A percentile compares a stretch with the other conserved stretches of the same genome.
Conservation (phyloP, 1,284 basidiomycete species). For the Anthracocystis panici-leucophaei region DNA sequence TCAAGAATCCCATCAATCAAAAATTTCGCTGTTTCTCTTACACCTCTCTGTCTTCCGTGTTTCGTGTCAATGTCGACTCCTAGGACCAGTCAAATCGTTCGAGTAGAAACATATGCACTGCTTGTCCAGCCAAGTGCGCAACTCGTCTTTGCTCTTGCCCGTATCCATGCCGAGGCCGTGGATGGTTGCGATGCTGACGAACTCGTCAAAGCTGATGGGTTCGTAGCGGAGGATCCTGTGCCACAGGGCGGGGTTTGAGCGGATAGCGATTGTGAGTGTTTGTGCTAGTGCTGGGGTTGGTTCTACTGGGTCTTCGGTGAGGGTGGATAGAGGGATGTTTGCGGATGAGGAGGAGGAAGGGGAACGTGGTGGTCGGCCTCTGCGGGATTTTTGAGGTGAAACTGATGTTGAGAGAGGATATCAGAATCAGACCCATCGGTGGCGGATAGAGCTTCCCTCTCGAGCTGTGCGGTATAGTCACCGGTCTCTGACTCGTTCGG, state of each 20-base stretch:
- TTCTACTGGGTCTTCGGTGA: slow-evolving; percentile 7
- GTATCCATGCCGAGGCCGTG: slow-evolving; percentile 22
- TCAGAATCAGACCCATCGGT: slow-evolving; percentile 18
- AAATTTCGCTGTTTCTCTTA: no score
- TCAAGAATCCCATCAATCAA: neutral
- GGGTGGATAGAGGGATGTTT: slow-evolving; percentile 20
- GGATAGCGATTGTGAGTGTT: slow-evolving; percentile 30
- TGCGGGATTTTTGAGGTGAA: slow-evolving; percentile 6
- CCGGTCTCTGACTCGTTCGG: slow-evolving; percentile 8
- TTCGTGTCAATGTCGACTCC: slow-evolving; percentile 25
- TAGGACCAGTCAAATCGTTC: slow-evolving; percentile 25
- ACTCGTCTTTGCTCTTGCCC: slow-evolving; percentile 35
- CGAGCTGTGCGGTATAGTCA: slow-evolving; percentile 31
- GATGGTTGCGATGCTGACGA: slow-evolving; percentile 34
- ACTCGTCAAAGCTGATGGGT: slow-evolving; percentile 47
- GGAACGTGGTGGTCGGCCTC: slow-evolving; percentile 13
- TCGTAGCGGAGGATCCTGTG: slow-evolving; percentile 38
- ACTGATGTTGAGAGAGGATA: slow-evolving; percentile 13
- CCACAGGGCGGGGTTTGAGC: slow-evolving; percentile 11
- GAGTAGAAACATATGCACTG: slow-evolving; percentile 49
- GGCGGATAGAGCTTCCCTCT: slow-evolving; percentile 27
- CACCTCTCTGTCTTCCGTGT: neutral
- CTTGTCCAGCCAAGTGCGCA: slow-evolving; percentile 37
- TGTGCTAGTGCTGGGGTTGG: slow-evolving; percentile 25
- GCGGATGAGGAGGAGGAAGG: slow-evolving; percentile 19